phyloP scores from a whole-genome alignment of 208 protist species.

The Leishmania guyanensis region DNA sequence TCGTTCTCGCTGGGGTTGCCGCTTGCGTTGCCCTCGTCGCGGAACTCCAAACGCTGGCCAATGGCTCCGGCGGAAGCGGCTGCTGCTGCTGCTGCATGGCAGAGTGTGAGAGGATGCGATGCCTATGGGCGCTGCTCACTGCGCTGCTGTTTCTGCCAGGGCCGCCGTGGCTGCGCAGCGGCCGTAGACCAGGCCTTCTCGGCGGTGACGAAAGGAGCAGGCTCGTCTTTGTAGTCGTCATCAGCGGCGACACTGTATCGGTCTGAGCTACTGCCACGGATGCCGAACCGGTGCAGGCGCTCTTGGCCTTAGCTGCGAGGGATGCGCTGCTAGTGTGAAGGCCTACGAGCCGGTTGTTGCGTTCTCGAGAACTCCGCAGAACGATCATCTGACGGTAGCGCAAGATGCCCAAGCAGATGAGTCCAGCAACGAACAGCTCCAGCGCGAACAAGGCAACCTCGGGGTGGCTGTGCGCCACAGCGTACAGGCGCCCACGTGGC shows the following conservation, averaged over 20 bases:
- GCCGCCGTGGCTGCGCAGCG: neutral
- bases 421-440: neutral
- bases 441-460: conserved; percentile 4
- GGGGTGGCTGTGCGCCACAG: conserved; percentile 1
- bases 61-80: neutral
- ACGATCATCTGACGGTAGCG: neutral
- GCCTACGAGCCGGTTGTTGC: neutral
- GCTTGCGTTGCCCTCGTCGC: neutral
- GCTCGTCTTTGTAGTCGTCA: neutral
- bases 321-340: neutral
- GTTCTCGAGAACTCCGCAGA: neutral
- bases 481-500: neutral
- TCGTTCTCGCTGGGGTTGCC: neutral
- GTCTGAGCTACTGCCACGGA: neutral
- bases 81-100: neutral
- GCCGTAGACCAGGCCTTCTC: neutral
- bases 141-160: neutral
- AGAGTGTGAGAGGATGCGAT: neutral
- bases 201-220: neutral
- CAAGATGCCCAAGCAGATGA: neutral
- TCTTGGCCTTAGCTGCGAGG: neutral
- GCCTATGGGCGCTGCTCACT: neutral
- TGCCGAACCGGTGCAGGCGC: neutral
- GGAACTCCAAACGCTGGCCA: neutral
- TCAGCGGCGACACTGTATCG: neutral